Evolutionary conservation across 2,329 filamentous ascomycete genomes (phyloP).

Genomic region (Stromatinia cepivora): DNA sequence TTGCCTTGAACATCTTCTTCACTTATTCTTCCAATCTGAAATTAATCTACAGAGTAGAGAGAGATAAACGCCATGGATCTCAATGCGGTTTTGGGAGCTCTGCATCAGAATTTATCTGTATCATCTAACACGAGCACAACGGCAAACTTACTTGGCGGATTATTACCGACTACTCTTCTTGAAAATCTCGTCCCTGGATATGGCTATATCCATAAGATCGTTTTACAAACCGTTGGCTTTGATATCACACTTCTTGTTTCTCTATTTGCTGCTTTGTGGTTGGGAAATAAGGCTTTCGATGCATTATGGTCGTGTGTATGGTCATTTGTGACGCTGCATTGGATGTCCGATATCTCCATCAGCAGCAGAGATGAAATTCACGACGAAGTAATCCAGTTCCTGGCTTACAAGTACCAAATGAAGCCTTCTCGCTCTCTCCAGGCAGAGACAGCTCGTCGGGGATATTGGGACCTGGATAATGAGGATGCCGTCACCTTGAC

Average conservation of each 20-base stretch:
- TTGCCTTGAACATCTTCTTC: not conserved
- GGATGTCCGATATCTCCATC: slow-evolving; percentile 55
- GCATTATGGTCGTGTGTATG: slow-evolving; percentile 44
- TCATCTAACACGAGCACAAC: slow-evolving; percentile 11
- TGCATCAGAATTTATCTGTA: slow-evolving; percentile 11
- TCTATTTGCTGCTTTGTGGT: slow-evolving; percentile 42
- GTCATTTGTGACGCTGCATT: slow-evolving; percentile 45
- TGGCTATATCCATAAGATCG: slow-evolving; percentile 37
- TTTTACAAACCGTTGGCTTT: slow-evolving; percentile 37
- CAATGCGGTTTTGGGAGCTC: slow-evolving; percentile 1
- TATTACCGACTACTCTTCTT: slow-evolving; percentile 35
- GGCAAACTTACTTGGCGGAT: not conserved
- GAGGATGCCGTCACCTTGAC: slow-evolving; percentile 50
- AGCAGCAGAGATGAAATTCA: slow-evolving; percentile 59
- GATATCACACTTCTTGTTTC: slow-evolving; percentile 40
- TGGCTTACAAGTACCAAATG: slow-evolving; percentile 54
- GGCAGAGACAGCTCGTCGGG: slow-evolving; percentile 56
- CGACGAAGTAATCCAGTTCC: slow-evolving; percentile 57
- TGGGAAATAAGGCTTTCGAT: slow-evolving; percentile 44
- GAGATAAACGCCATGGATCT: slow-evolving; percentile 2
- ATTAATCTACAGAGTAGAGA: not conserved
- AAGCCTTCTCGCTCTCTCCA: slow-evolving; percentile 53
- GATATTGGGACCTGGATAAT: slow-evolving; percentile 51
- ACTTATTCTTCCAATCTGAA: not conserved
- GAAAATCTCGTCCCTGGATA: slow-evolving; percentile 41